A percentile compares a stretch with the other conserved stretches of the same genome.
Evolutionary conservation across 306 rosid genomes (phyloP).

Genomic region (Cajanus cajan): DNA sequence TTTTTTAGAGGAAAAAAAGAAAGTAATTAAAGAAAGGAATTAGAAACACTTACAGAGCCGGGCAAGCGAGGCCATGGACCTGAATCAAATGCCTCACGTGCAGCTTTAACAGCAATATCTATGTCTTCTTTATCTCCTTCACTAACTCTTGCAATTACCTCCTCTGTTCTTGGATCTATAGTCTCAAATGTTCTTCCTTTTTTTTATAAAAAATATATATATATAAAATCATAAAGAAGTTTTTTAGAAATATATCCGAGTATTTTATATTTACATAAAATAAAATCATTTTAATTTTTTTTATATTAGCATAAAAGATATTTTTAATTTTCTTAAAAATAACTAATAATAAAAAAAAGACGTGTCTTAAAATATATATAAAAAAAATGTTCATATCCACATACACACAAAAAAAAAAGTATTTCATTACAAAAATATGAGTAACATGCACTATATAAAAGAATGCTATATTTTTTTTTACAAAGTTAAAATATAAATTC

Average conservation of each 20-base stretch:
- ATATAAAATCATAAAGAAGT: neutral
- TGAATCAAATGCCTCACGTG: conserved; percentile 70
- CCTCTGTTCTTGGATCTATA: conserved; percentile 71
- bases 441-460: too few relatives aligned
- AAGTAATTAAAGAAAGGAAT: neutral
- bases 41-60: conserved; percentile 45
- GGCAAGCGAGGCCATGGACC: conserved; percentile 90
- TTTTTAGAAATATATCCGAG: neutral
- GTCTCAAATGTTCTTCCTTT: conserved; percentile 74
- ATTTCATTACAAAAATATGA: too few relatives aligned
- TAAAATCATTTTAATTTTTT: too few relatives aligned
- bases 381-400: too few relatives aligned
- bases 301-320: too few relatives aligned
- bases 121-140: conserved; percentile 68
- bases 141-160: conserved; percentile 52
- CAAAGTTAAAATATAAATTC: too few relatives aligned
- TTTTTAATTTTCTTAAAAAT: too few relatives aligned
- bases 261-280: neutral
- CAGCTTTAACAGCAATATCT: conserved; percentile 76
- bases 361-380: too few relatives aligned
- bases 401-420: too few relatives aligned
- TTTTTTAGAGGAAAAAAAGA: neutral
- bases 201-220: neutral
- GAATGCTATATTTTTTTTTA: too few relatives aligned
- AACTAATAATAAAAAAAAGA: too few relatives aligned